phyloP scores from a whole-genome alignment of 2,329 filamentous ascomycete genomes.

The Arthroderma sp. region DNA sequence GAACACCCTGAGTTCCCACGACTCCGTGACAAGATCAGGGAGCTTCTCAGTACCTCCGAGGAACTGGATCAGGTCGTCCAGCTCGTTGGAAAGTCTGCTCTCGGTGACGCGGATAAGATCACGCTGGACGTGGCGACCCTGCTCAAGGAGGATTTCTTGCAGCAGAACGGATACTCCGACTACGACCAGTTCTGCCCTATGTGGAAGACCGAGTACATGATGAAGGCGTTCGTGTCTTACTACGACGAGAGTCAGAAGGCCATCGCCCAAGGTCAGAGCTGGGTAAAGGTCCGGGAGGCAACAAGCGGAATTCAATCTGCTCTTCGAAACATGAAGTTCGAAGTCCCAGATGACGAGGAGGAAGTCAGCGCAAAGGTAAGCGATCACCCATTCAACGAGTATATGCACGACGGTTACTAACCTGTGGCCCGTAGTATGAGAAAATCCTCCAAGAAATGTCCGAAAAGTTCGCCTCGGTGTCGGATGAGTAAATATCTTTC shows the following conservation, averaged over 20 bases:
- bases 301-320: slow-evolving; percentile 76
- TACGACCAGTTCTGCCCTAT: slow-evolving; percentile 99
- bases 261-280: slow-evolving; percentile 76
- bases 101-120: slow-evolving; percentile 97
- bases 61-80: slow-evolving; percentile 98
- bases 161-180: slow-evolving; percentile 98
- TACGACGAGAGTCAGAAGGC: slow-evolving; percentile 97
- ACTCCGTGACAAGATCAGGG: slow-evolving; percentile 83
- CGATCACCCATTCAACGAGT: slow-evolving; percentile 7
- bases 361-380: slow-evolving; percentile 69
- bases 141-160: slow-evolving; percentile 96
- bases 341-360: slow-evolving; percentile 76
- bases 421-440: slow-evolving; percentile 57
- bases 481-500: slow-evolving; percentile 65
- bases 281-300: slow-evolving; percentile 84
- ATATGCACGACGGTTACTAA: slow-evolving; percentile 30
- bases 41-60: slow-evolving; percentile 86
- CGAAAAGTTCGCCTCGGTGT: slow-evolving; percentile 92
- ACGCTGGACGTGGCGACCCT: slow-evolving; percentile 83
- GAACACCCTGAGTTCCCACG: slow-evolving; percentile 87
- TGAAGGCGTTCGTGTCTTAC: slow-evolving; percentile 98
- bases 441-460: slow-evolving; percentile 80
- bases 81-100: slow-evolving; percentile 89
- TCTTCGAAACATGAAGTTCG: slow-evolving; percentile 91
- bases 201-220: slow-evolving; percentile 99